Base-by-base conservation (phyloP, 2,329 filamentous ascomycete species). In the Fusarium albidum region DNA sequence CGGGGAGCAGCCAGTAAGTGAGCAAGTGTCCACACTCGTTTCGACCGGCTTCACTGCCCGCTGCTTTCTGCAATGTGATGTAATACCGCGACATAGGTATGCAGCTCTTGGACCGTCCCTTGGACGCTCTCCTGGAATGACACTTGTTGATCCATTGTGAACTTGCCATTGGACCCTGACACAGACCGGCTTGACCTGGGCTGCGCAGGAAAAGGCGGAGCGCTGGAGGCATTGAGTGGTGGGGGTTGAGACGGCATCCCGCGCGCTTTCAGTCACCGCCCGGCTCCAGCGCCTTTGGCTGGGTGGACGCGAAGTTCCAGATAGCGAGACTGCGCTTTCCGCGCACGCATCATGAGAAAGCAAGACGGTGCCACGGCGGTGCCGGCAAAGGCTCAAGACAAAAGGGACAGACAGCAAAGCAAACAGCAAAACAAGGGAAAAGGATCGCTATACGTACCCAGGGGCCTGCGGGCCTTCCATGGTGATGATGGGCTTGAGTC, bases 401-500 rank as follows among this genome's bases (percentile, higher is more conserved):
- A 29, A 26, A 26, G 10, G 43, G 27, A 42, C 31, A 29, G 29
- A 53, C 42, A 17, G 49, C 39, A 15, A 45, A 21, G 21, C 18
- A 34, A 53, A 54, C 21, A 27, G 40, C 13, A 43, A 31, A 15
- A 45, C 17, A 14, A 44, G n/a, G 26, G 43, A 53, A 26, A 29
- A 41, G 35, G 28, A n/a, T 13, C 8, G 35, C 25, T 38, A 46
- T 67, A 78, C 75, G 52, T 71, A 78, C 75, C 69, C 75, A 42
- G 63, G 34, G 14, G 55, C 42, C n/a, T 52, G 28, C 29, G 73
- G 73, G 77, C 75, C 79, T 67, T 90, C 87, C 54, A 82, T 89
- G 33, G 88, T 91, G 73, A 91, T 88, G 69, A 91, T 91, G 67
- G 89, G 89, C 76, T 90, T 90, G 63, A 90, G 76, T 47, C 81